Evolutionary conservation across 2,329 filamentous ascomycete genomes (phyloP), one percentile per base, ranked within the genome.

Genomic region (Colletotrichum abscissum): DNA sequence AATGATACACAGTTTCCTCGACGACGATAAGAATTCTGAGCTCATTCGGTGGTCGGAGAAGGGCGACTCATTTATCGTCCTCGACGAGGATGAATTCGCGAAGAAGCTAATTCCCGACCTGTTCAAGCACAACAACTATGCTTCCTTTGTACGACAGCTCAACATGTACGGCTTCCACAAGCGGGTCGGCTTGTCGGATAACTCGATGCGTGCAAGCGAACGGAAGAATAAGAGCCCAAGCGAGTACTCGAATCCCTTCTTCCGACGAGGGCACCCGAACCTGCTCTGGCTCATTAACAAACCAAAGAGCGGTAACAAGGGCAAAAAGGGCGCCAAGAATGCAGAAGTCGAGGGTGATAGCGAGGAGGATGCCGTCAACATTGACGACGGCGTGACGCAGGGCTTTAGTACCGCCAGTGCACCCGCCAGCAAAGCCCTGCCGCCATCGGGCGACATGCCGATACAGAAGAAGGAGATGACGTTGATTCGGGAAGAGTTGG

Each of bases 81-180:
- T 98, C 9, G 96, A 99, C 79, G 97, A 99, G 83, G 97, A 99
- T 80, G 96, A 98, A 84, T 99, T 99, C 80, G 98, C 97, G 24
- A 98, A 98, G 84, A 95, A 94, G 49, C 93, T 99, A 77, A 94
- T 99, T 28, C 97, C 97, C 1, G 97, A 98, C 82, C 92, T 98
- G 75, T 99, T 99, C 89, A 99, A 99, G 84, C 97, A 99, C 85
- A 98, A 96, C 88, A 98, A 98, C 82, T 98, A 98, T 83, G 95
- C 95, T 59, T 98, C 95, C 76, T 98, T 98, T 81, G 95, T 98
- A 68, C 92, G 95, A 46, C 95, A 98, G 81, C 88, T 98, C 75
- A 98, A 98, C 83, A 98, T 98, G 88, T 98, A 98, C 82, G 95
- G 97, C 75, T 99, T 99, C 79, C 97, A 99, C 87, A 99, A 99